Evolutionary conservation across 192 early-diverging fungal genomes (phyloP), one percentile per base, ranked within the genome.

Genomic region (Backusella parvicylindrica): DNA sequence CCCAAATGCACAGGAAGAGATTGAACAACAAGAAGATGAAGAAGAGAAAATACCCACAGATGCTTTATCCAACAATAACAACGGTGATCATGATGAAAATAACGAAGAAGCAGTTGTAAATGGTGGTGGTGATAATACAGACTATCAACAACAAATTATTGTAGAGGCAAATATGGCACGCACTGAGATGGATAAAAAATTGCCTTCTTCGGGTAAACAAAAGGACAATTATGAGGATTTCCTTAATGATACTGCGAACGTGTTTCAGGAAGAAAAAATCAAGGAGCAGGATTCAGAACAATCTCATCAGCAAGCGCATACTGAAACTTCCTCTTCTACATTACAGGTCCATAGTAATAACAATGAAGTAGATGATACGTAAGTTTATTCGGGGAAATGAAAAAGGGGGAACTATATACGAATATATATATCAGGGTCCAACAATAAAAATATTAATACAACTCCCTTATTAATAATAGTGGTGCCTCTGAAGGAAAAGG

Each of bases 61-160:
- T 53, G 28, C 53, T 60, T 1, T 23, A 28, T 28, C 53, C 11
- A 12, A 4, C 3, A 28, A 60, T 60, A 23, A 26, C 6, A 38
- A 38, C 4, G 11, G 11, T 3, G 53, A 75, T 15, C 43, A 40
- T 16, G 38, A 64, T 9, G 37, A 15, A 13, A 60, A 26, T 26
- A 36, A 8, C 36, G 5, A 13, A 32, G 47, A 37, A 26, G n/a
- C 66, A 47, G 77, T 16, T 1, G 41, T 73, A 53, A 68, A 11
- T 8, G 32, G 3, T 5, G 64, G 6, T 8, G 32, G 3, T 5
- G 64, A 32, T 13, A 33, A 73, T n/a, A 40, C 30, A 0, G 50
- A 67, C 0, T 77, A 77, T 47, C 71, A 81, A 41, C 70, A 81
- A 9, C 71, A 81, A 36, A 81, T 81, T n/a, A 74, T 81, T 64